phyloP scores from a whole-genome alignment of 495 filamentous ascomycete species.

The Aspergillus carlsbadensis region DNA sequence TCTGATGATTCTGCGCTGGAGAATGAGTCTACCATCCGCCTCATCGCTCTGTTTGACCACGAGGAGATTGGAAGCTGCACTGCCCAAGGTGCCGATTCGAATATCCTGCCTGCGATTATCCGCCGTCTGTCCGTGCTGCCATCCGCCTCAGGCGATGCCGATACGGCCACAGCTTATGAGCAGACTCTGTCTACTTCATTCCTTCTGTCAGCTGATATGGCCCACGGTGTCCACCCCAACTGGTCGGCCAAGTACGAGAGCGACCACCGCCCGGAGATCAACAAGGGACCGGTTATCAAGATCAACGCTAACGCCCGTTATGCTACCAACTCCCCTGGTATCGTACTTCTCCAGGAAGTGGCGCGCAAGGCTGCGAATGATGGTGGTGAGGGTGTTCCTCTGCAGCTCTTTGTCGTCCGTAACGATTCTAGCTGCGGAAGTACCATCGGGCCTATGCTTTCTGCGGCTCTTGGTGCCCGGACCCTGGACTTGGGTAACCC shows the following conservation, averaged over 20 bases:
- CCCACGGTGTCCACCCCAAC: conserved; percentile 92
- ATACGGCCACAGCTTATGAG: conserved; percentile 79
- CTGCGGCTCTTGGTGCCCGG: conserved; percentile 76
- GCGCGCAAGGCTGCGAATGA: conserved; percentile 60
- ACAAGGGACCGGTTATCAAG: conserved; percentile 95
- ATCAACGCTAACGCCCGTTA: conserved; percentile 97
- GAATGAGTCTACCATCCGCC: conserved; percentile 75
- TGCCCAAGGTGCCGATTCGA: conserved; percentile 91
- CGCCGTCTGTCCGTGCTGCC: conserved; percentile 82
- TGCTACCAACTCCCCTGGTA: conserved; percentile 92
- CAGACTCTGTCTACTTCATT: conserved; percentile 91
- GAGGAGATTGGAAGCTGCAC: conserved; percentile 93
- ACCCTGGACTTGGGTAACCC: conserved; percentile 94
- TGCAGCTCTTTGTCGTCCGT: conserved; percentile 94
- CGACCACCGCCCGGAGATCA: conserved; percentile 89
- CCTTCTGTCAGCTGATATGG: conserved; percentile 96
- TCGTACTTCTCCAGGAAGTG: conserved; percentile 85
- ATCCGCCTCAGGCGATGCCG: conserved; percentile 44
- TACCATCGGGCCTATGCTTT: conserved; percentile 95
- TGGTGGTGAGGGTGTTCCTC: conserved; percentile 61
- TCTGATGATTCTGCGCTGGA: conserved; percentile 59
- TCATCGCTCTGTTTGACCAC: conserved; percentile 94
- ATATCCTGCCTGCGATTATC: conserved; percentile 84
- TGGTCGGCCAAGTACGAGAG: conserved; percentile 88
- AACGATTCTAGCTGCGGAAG: conserved; percentile 93